Conservation (phyloP, 2,329 filamentous ascomycete species). For the Apiospora marii region DNA sequence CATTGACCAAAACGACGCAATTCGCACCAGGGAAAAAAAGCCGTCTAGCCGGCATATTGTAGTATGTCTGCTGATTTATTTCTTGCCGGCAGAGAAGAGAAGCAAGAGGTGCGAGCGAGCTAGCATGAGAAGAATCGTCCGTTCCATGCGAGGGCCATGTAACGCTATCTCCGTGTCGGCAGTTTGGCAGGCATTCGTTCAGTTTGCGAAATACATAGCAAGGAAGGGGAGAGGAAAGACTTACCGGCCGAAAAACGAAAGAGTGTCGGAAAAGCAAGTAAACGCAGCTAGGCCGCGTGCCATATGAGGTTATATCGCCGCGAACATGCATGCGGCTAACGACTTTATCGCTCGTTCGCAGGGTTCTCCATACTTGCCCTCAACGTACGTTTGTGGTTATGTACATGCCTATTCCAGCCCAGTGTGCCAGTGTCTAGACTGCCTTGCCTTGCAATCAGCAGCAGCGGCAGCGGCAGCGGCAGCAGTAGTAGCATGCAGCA, state of each 20-base stretch:
- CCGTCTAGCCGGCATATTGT: constrained; percentile 8
- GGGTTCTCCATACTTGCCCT: constrained; percentile 11
- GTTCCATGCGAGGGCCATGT: background rate
- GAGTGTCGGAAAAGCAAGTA: background rate
- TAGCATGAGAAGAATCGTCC: background rate
- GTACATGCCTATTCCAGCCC: constrained; percentile 14
- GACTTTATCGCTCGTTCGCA: background rate
- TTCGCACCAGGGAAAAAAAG: background rate
- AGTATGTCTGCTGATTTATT: background rate
- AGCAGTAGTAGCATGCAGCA: background rate
- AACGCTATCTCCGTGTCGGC: background rate
- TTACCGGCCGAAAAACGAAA: background rate
- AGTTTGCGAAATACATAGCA: background rate
- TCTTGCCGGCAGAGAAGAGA: background rate
- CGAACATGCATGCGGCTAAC: constrained; percentile 12
- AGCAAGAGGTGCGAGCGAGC: background rate
- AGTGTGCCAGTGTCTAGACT: background rate
- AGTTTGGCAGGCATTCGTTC: background rate
- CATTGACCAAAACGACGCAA: background rate
- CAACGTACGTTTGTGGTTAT: constrained; percentile 18
- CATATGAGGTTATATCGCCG: constrained; percentile 18
- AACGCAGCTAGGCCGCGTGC: background rate
- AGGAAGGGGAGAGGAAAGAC: background rate
- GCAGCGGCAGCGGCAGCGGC: background rate
- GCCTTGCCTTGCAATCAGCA: constrained; percentile 2